Evolutionary conservation across 805 yeast species (phyloP).

Genomic region (Nakazawaea anatomiae): DNA sequence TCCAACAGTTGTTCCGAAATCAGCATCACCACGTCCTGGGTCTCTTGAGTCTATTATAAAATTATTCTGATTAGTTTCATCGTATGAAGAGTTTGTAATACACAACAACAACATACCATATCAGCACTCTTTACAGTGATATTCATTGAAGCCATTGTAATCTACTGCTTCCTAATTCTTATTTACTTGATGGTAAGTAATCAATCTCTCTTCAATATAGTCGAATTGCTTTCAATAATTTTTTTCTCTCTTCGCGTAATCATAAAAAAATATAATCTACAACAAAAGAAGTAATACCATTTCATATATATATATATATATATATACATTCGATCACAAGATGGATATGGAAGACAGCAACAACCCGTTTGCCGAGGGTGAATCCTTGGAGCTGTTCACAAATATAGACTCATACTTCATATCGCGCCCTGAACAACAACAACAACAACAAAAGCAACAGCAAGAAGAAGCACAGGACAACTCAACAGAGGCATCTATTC

Average conservation of each 20-base stretch:
- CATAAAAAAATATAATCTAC: no score
- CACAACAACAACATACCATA: not conserved
- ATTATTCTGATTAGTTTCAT: not conserved
- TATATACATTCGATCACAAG: not conserved
- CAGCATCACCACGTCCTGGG: conserved; percentile 43
- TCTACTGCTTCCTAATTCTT: no score
- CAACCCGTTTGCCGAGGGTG: conserved; percentile 25
- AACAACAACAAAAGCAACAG: not conserved
- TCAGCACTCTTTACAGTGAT: not conserved
- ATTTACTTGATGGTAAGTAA: no score
- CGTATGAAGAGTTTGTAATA: not conserved
- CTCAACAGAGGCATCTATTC: not conserved
- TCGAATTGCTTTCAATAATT: not conserved
- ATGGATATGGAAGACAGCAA: conserved; percentile 28
- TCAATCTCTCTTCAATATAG: no score
- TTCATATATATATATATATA: not conserved
- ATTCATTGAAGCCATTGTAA: not conserved
- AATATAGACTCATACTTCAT: conserved; percentile 10
- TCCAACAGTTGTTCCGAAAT: conserved; percentile 39
- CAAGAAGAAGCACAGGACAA: not conserved
- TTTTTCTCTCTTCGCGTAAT: no score
- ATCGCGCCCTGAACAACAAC: no score
- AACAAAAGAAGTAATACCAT: no score
- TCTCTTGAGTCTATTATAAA: conserved; percentile 35
- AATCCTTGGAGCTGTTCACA: not conserved